Conservation (phyloP, 352 stramenopile species). For the Phytopythium delawarense region DNA sequence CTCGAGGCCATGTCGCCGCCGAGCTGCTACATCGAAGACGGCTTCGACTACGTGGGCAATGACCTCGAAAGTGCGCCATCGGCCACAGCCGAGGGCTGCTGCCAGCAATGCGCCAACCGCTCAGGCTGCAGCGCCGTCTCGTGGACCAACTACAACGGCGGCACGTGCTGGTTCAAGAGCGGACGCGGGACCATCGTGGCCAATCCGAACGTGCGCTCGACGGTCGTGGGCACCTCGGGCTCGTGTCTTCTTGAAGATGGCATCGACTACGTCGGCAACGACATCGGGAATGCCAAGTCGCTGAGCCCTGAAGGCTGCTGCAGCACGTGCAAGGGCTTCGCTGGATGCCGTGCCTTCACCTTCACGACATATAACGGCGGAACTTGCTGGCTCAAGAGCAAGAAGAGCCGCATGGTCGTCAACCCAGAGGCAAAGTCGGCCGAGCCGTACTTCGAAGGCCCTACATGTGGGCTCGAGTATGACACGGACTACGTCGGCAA, state of each 20-base stretch:
- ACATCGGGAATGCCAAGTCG: conserved; percentile 15
- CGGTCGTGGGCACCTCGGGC: conserved; percentile 3
- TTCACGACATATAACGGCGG: conserved; percentile 19
- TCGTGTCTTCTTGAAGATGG: conserved; percentile 14
- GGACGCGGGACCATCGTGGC: conserved; percentile 18
- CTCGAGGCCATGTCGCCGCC: conserved; percentile 3
- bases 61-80: conserved; percentile 18
- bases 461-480: conserved; percentile 16
- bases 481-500: conserved; percentile 25
- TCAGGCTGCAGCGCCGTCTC: conserved; percentile 34
- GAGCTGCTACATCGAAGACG: conserved; percentile 19
- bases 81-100: conserved; percentile 16
- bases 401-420: conserved; percentile 18
- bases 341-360: conserved; percentile 32
- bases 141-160: conserved; percentile 42
- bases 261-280: conserved; percentile 26
- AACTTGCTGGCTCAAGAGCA: conserved; percentile 30
- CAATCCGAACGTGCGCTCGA: conserved; percentile 20
- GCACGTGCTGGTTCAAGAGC: conserved; percentile 62
- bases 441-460: conserved; percentile 6
- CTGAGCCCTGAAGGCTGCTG: conserved; percentile 17
- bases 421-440: conserved; percentile 22
- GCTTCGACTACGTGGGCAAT: conserved; percentile 34
- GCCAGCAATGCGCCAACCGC: conserved; percentile 15
- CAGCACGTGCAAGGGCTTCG: conserved; percentile 13